Base-by-base conservation (phyloP, 1,284 basidiomycete species). In the Moesziomyces antarcticus region DNA sequence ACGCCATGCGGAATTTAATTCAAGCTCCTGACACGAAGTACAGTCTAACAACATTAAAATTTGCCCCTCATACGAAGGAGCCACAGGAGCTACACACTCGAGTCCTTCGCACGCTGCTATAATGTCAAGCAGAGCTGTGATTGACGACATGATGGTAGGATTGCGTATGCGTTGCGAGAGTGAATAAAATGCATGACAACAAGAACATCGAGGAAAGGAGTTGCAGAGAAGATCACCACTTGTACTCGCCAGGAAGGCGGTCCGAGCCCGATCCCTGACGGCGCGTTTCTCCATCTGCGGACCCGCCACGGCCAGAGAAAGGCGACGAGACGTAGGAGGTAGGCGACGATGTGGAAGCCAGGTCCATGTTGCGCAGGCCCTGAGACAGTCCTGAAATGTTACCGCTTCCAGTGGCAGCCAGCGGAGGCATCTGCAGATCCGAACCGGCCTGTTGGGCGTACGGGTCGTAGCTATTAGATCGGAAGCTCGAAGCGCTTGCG, bases 401-500 rank as follows among this genome's bases (percentile, higher is more conserved):
- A 35, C 22, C 40, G 9, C 40, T 52, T 21, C 44, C 56, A 18
- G 40, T 27, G n/a, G 46, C 53, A 24, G 57, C 50, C 43, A 43
- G 25, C 10, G 56, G 48, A 16, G 63, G 56, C 37, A 65, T 10
- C 30, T 41, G 56, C 21, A 54, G 43, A 9, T 27, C 44, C 9
- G 56, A 40, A 5, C 24, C 37, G 14, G 27, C 52, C 52, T 40
- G 53, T 33, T 35, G 30, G 5, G 43, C 16, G 35, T 60, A 67
- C 3, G 72, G 72, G 44, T 70, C 72, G 50, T 62, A 66, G 50
- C 62, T 64, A 21, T 49, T 56, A 5, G 49, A 54, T 18, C 66
- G 59, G 53, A 56, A 53, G 51, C 59, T 73, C 18, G 74, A 64
- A 1, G 66, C 74, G 35, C 74, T 77, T 1, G 72, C 75, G 4